These are phyloP conservation scores for Tulasnella calospora DNA, from an alignment of 768 basidiomycete species.

Conservation along the genomic window DNA sequence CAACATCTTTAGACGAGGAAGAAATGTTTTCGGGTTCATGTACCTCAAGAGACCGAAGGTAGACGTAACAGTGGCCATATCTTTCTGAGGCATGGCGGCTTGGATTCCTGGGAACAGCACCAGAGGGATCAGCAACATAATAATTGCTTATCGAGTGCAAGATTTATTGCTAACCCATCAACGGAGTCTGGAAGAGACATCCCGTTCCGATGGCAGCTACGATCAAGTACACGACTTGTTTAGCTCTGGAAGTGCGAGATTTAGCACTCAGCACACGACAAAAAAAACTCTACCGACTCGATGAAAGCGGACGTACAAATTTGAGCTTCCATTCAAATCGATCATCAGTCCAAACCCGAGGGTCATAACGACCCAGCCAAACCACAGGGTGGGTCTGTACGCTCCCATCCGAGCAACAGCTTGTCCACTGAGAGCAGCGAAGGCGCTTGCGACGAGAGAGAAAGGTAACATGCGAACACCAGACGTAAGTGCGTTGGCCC, in stretches of 20 bases:
- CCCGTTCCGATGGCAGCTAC: slow-evolving; percentile 62
- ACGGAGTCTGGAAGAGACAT: slow-evolving; percentile 48
- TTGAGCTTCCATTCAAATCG: slow-evolving; percentile 36
- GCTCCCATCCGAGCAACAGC: slow-evolving; percentile 51
- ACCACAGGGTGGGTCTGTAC: slow-evolving; percentile 50
- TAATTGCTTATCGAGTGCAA: not conserved
- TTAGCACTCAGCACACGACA: not conserved
- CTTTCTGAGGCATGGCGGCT: slow-evolving; percentile 32
- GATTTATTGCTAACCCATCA: slow-evolving; percentile 22
- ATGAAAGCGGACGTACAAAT: not conserved
- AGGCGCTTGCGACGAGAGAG: slow-evolving; percentile 54
- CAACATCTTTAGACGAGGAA: not conserved
- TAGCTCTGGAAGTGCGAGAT: slow-evolving; percentile 42
- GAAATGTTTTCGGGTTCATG: not conserved
- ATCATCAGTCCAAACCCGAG: slow-evolving; percentile 67
- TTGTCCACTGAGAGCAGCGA: slow-evolving; percentile 55
- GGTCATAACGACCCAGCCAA: slow-evolving; percentile 51
- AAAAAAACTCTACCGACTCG: not conserved
- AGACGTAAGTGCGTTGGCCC: slow-evolving; percentile 62
- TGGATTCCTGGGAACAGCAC: slow-evolving; percentile 31
- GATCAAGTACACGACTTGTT: slow-evolving; percentile 59
- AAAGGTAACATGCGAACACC: slow-evolving; percentile 66
- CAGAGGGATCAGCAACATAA: slow-evolving; percentile 8
- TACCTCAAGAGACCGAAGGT: slow-evolving; percentile 37
- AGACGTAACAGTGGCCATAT: slow-evolving; percentile 33